phyloP scores from a whole-genome alignment of 2,329 filamentous ascomycete genomes.

The Huntiella bhutanensis region DNA sequence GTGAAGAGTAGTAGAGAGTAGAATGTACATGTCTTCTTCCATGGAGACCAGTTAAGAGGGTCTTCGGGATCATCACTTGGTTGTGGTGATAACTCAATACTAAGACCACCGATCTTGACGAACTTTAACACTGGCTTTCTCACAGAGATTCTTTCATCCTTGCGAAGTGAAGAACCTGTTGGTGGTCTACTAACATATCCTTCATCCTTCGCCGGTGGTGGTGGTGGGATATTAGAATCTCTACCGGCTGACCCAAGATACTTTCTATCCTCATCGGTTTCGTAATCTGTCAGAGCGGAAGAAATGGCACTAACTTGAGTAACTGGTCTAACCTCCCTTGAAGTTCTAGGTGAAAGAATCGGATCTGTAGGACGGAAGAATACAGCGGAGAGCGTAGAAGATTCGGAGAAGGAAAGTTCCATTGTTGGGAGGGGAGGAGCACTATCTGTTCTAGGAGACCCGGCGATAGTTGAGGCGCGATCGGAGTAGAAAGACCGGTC shows the following conservation, averaged over 20 bases:
- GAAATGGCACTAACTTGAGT: neutral
- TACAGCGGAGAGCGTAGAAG: neutral
- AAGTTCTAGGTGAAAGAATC: neutral
- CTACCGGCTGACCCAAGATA: neutral
- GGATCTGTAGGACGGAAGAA: constrained; percentile 1
- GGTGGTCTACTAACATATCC: constrained; percentile 3
- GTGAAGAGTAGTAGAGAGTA: constrained; percentile 27
- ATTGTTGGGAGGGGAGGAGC: neutral
- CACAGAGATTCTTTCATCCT: neutral
- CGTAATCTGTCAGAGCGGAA: neutral
- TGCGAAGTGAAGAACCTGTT: neutral
- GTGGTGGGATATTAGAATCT: constrained; percentile 5
- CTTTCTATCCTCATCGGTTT: neutral
- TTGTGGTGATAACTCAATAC: constrained; percentile 33
- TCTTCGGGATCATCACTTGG: constrained; percentile 35
- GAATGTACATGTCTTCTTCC: constrained; percentile 32
- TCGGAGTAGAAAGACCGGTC: constrained; percentile 1
- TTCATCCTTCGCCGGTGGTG: constrained; percentile 9
- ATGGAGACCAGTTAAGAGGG: constrained; percentile 37
- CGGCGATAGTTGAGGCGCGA: neutral
- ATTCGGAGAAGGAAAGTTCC: neutral
- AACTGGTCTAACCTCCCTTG: no score
- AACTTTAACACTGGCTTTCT: neutral
- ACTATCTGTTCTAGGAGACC: neutral
- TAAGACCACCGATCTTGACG: constrained; percentile 13